Evolutionary conservation across 495 filamentous ascomycete species (phyloP), one percentile per base, ranked within the genome.

Genomic region (Copromyces sp.): DNA sequence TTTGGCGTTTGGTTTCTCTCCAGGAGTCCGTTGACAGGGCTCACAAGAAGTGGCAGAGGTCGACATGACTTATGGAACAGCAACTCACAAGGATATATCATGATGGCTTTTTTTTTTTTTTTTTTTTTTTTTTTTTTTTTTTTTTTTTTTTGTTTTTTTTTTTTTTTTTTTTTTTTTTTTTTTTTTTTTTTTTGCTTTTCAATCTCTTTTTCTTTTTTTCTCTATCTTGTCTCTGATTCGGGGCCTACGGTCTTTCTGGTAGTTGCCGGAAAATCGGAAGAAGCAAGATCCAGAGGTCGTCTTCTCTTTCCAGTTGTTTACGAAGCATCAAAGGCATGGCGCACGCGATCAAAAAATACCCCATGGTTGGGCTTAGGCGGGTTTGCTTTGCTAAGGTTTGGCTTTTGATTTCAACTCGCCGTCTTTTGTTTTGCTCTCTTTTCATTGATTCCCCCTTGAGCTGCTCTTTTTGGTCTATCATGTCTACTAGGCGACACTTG

Each of bases 331-430:
- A 65, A 65, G 53, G 53, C 53, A 65, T 37, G 53, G 53, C 53
- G 53, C 29, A 65, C 29, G 53, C 53, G 37, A 35, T 65, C 32
- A 65, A 65, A 65, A 65, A 65, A 65, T 65, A 65, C 53, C 53
- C 53, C 29, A 65, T 65, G 53, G 53, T 65, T 35, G 53, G 53
- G 53, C 53, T 14, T 65, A 16, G 47, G 53, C 53, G 32, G 53
- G 53, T 65, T 65, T 65, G 53, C 12, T 16, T 35, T 61, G 35
- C 29, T 24, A 37, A 6, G 53, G 29, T 32, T 37, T 65, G 53
- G 53, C 53, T 65, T 65, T 65, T 35, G 29, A 29, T 59, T 14
- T 77, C 75, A 75, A 74, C 75, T 37, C 29, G 42, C 39, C 35
- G 65, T 72, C 68, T 42, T 68, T 24, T 24, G 40, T 59, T 17